Conservation (phyloP, 345 rosid genomes). For the Noccaea caerulescens region DNA sequence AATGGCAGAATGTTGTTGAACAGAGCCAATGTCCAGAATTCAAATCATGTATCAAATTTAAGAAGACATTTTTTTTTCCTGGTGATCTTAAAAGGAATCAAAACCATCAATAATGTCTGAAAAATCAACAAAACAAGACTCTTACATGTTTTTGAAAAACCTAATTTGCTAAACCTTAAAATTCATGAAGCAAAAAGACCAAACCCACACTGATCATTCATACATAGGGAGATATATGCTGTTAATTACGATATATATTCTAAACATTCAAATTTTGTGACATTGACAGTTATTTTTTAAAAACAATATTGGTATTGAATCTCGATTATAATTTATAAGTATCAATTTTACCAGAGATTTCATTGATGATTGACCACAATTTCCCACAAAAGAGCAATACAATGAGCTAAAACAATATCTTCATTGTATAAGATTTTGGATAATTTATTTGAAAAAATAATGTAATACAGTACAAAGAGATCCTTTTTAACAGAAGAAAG, state of each 20-base stretch:
- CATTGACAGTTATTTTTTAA: no score
- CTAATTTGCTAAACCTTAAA: neutral
- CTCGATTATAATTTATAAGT: neutral
- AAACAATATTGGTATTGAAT: neutral
- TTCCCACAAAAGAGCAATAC: neutral
- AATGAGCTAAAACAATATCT: neutral
- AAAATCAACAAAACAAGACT: neutral
- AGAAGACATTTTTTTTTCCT: neutral
- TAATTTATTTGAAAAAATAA: neutral
- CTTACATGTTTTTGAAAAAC: neutral
- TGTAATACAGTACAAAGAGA: neutral
- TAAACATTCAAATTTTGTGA: neutral
- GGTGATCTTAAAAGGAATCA: neutral
- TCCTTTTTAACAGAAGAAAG: neutral
- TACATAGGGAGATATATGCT: neutral
- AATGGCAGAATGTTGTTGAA: neutral
- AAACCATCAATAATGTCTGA: neutral
- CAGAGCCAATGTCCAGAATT: neutral
- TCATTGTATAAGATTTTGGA: neutral
- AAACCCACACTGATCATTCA: constrained; percentile 1
- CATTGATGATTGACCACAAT: neutral
- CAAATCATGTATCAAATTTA: neutral
- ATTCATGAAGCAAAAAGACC: neutral
- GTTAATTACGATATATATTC: neutral
- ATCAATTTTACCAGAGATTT: neutral